Base-by-base conservation (phyloP, 1,284 basidiomycete species). In the Pseudozyma thailandica region DNA sequence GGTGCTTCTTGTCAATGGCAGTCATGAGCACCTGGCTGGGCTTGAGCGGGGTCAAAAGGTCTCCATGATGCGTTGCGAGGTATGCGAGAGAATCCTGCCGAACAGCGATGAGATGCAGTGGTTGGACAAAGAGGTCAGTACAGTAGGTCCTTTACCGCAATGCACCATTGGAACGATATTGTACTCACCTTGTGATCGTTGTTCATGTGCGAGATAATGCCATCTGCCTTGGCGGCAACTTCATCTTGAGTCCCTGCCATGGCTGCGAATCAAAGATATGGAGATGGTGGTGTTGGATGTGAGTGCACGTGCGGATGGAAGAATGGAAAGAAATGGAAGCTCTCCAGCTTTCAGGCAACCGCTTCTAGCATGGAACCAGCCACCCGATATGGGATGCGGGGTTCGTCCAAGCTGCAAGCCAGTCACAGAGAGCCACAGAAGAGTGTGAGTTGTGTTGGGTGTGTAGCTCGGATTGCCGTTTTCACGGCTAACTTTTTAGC, bases 161-260 rank as follows among this genome's bases (percentile, higher is more conserved):
- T 16, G 8, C 33, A 35, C n/a, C 33, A 12, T 9, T 35, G 13
- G 33, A 16, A 35, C 6, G 16, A 2, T n/a, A 8, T 20, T 8
- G 25, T 10, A 23, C 63, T 43, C 28, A 72, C 70, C 70, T 68
- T 59, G 59, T 72, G 70, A 23, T 66, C 70, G 23, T 63, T 72
- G 70, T 72, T 72, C 70, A 72, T 72, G 56, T 72, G 63, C 16
- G 63, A 63, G 38, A 66, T 47, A 33, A 72, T 66, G 27, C 59
- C 60, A 13, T 62, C 70, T 21, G 63, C 58, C 59, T 72, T 72
- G 30, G 63, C 48, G 37, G 59, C 63, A 21, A 72, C 41, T n/a
- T 72, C 70, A 41, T 72, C 63, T 12, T 44, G 44, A 47, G 43
- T 33, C 4, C 48, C 21, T 10, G 61, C 50, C 50, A 56, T 61